phyloP scores from a whole-genome alignment of 305 asterid genomes.

The Fraxinus ornus region DNA sequence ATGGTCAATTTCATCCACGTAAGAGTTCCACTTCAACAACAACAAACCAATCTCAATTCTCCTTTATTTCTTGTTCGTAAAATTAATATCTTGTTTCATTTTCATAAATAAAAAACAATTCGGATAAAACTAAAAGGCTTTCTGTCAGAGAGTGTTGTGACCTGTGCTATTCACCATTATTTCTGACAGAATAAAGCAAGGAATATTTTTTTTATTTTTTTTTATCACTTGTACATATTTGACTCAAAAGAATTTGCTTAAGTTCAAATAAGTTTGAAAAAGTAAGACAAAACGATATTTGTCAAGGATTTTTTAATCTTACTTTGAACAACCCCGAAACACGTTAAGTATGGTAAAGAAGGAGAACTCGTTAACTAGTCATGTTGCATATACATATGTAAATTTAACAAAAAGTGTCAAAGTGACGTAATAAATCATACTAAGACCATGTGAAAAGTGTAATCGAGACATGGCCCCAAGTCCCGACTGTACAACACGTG shows the following conservation, averaged over 20 bases:
- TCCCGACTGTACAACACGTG: background rate
- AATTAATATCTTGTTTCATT: background rate
- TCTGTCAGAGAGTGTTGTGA: constrained; percentile 13
- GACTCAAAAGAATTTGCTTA: constrained; percentile 3
- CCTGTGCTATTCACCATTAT: background rate
- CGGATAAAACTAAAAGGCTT: background rate
- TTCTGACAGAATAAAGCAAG: constrained; percentile 16
- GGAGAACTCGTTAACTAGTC: background rate
- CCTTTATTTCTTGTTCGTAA: background rate
- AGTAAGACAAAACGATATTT: constrained; percentile 24
- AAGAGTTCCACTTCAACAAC: constrained; percentile 19
- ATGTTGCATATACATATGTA: background rate
- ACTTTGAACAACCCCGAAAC: background rate
- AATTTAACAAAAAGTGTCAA: background rate
- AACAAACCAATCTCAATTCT: constrained; percentile 24
- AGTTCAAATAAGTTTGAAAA: background rate
- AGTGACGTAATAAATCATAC: background rate
- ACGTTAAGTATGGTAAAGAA: background rate
- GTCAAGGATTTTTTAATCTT: background rate
- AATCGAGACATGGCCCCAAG: background rate
- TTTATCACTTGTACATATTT: background rate
- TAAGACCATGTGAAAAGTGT: background rate
- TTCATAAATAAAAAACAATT: background rate
- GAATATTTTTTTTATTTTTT: background rate
- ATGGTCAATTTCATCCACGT: constrained; percentile 30